phyloP scores from a whole-genome alignment of 2,329 filamentous ascomycete species.

The Claviceps sp. region DNA sequence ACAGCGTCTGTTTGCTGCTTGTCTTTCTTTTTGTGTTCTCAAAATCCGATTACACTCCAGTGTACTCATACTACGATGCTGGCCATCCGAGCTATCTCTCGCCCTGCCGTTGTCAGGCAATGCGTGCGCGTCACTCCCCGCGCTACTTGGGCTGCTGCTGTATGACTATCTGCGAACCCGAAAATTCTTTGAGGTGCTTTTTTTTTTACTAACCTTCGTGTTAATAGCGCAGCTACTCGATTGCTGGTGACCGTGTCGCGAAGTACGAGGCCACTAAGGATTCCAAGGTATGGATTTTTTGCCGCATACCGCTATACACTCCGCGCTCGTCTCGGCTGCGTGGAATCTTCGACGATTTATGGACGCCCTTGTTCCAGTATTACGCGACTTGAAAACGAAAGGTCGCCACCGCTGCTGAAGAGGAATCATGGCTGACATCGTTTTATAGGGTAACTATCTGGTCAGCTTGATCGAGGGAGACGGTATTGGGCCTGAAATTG shows the following conservation, averaged over 20 bases:
- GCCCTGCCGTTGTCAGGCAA: slow-evolving; percentile 57
- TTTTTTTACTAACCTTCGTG: slow-evolving; percentile 14
- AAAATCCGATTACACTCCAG: slow-evolving; percentile 8
- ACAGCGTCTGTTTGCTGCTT: slow-evolving; percentile 11
- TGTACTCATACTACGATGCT: slow-evolving; percentile 49
- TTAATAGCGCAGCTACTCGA: slow-evolving; percentile 51
- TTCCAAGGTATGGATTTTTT: slow-evolving; percentile 53
- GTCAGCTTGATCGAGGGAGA: slow-evolving; percentile 98
- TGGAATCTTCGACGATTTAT: background rate
- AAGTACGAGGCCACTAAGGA: slow-evolving; percentile 90
- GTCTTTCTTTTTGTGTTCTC: slow-evolving; percentile 12
- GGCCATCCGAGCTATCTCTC: slow-evolving; percentile 64
- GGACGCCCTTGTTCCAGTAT: slow-evolving; percentile 13
- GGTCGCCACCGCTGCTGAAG: background rate
- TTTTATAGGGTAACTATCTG: slow-evolving; percentile 71
- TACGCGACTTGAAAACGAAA: background rate
- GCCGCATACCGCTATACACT: background rate
- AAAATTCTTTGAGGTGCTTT: background rate
- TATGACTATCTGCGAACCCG: slow-evolving; percentile 13
- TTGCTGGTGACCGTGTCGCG: slow-evolving; percentile 59
- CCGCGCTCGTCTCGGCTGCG: background rate
- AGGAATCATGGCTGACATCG: background rate
- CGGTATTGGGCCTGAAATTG: slow-evolving; percentile 95
- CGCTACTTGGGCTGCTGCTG: slow-evolving; percentile 28
- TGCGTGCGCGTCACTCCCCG: slow-evolving; percentile 58